Conservation (phyloP, 1,139 yeast species). For the Nakaseomyces nivariensis region DNA sequence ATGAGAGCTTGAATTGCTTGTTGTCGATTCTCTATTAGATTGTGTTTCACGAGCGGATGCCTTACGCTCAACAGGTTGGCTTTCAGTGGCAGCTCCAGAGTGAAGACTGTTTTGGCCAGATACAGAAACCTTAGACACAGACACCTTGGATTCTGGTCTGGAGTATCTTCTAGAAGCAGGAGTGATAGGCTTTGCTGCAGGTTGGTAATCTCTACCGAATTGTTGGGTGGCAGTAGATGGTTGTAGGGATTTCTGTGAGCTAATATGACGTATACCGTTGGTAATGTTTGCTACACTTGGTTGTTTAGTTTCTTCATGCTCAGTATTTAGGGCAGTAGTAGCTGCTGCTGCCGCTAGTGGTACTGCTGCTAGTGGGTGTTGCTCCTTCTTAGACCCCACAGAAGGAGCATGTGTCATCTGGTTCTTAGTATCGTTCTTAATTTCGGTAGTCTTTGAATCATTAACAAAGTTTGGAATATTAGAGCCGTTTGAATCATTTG, state of each 20-base stretch:
- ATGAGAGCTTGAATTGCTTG: constrained; percentile 7
- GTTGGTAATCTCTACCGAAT: constrained; percentile 3
- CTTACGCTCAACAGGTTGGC: neutral
- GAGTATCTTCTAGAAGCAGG: constrained; percentile 1
- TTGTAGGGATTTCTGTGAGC: neutral
- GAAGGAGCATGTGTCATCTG: neutral
- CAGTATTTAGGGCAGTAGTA: neutral
- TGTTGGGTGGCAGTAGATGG: constrained; percentile 1
- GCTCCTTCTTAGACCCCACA: neutral
- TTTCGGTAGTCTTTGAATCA: neutral
- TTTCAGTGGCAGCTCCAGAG: neutral
- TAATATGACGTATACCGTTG: neutral
- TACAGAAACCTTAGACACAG: neutral
- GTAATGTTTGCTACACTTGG: neutral
- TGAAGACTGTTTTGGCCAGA: neutral
- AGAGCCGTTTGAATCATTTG: neutral
- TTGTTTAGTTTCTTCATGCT: neutral
- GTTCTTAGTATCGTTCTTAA: neutral
- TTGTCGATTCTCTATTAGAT: constrained; percentile 2
- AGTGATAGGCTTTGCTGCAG: constrained; percentile 1
- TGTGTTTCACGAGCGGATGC: neutral
- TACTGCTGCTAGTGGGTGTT: neutral
- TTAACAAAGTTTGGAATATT: neutral
- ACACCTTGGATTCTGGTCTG: neutral
- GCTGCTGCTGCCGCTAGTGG: constrained; percentile 4